These are phyloP conservation scores for Rhododendron henanense DNA, from an alignment of 148 eudicot species.

Conservation along the genomic window DNA sequence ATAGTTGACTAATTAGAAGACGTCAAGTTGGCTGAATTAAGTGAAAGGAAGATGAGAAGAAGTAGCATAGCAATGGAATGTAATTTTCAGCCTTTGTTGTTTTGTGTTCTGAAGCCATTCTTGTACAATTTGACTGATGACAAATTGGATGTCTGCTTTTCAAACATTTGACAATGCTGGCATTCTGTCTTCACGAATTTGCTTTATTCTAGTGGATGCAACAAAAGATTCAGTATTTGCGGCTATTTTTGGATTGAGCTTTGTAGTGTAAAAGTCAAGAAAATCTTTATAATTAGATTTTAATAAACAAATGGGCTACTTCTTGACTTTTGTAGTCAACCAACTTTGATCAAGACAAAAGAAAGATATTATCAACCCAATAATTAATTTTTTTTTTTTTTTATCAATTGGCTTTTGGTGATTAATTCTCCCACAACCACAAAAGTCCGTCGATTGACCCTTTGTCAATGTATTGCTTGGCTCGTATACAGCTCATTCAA, in stretches of 20 bases:
- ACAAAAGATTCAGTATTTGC: neutral
- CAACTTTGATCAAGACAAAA: no score
- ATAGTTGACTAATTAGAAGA: neutral
- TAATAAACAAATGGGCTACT: neutral
- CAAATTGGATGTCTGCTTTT: neutral
- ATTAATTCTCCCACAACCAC: no score
- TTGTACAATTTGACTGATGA: neutral
- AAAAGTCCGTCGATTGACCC: no score
- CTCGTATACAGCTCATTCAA: no score
- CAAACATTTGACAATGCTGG: neutral
- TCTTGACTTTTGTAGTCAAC: no score
- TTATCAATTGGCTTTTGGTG: no score
- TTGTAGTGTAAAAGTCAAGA: neutral
- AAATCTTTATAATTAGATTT: neutral
- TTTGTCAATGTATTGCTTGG: no score
- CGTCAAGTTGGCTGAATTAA: neutral
- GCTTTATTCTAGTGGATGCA: neutral
- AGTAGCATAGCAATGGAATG: neutral
- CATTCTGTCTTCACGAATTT: neutral
- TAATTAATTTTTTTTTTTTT: no score
- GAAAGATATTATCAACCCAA: no score
- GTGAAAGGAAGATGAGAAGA: neutral
- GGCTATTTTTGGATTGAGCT: neutral
- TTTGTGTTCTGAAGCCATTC: neutral
- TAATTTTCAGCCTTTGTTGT: neutral